Evolutionary conservation across 768 basidiomycete genomes (phyloP).

Genomic region (Tulasnella sp.): DNA sequence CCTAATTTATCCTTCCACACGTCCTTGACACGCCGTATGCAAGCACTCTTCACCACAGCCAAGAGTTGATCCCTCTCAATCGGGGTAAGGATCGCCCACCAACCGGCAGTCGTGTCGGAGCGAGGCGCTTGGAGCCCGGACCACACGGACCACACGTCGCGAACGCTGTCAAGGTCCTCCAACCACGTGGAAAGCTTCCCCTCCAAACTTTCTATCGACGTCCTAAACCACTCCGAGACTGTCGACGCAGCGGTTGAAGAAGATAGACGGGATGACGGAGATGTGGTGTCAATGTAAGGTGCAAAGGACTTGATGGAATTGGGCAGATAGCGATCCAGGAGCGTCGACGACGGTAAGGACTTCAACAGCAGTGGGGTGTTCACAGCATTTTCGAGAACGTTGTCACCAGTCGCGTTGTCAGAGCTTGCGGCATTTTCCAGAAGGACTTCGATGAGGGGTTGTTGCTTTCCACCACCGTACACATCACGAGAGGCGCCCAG

Average conservation of each 20-base stretch:
- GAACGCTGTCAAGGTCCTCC: conserved; percentile 41
- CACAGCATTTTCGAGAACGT: conserved; percentile 36
- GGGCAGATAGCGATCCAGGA: conserved; percentile 61
- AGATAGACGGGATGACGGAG: conserved; percentile 42
- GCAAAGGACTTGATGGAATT: conserved; percentile 59
- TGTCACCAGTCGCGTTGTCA: conserved; percentile 22
- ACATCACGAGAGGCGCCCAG: conserved; percentile 43
- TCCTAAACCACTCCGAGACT: conserved; percentile 52
- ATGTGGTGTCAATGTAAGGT: conserved; percentile 67
- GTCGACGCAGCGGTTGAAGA: conserved; percentile 34
- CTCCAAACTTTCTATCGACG: conserved; percentile 37
- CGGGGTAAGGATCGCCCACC: conserved; percentile 30
- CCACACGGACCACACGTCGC: conserved; percentile 54
- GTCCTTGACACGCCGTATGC: conserved; percentile 38
- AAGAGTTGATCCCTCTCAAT: conserved; percentile 37
- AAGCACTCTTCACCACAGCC: conserved; percentile 40
- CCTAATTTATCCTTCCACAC: conserved; percentile 47
- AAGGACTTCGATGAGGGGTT: conserved; percentile 43
- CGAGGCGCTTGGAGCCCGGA: conserved; percentile 31
- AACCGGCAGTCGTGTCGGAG: conserved; percentile 21
- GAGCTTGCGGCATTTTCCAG: conserved; percentile 48
- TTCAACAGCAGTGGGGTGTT: conserved; percentile 56
- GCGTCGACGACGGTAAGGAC: conserved; percentile 68
- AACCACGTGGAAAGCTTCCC: conserved; percentile 45
- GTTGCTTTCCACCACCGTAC: conserved; percentile 32